phyloP scores from a whole-genome alignment of 345 rosid genomes.

The Arabidopsis thaliana region TAIR10.1 NC_003076.8:16860001-16860500 shows the following conservation, averaged over 20 bases:
- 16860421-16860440: conserved; percentile 8
- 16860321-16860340: conserved; percentile 15
- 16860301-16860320: conserved; percentile 11
- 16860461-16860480: conserved; percentile 13
- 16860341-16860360: conserved; percentile 9
- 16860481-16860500: not conserved
- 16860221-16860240: not conserved
- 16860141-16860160: not conserved
- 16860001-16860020: not conserved
- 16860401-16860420: conserved; percentile 28
- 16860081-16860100: not conserved
- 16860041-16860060: not conserved
- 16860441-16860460: not conserved
- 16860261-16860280: not conserved
- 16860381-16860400: conserved; percentile 26
- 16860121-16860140: no score
- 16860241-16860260: not conserved
- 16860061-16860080: not conserved
- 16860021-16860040: not conserved
- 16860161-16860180: conserved; percentile 13
- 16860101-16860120: no score
- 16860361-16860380: conserved; percentile 34
- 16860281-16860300: not conserved
- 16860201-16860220: conserved; percentile 3
- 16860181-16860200: conserved; percentile 4